Conservation (phyloP, 2,329 filamentous ascomycete species). For the Teratosphaeria destructans region DNA sequence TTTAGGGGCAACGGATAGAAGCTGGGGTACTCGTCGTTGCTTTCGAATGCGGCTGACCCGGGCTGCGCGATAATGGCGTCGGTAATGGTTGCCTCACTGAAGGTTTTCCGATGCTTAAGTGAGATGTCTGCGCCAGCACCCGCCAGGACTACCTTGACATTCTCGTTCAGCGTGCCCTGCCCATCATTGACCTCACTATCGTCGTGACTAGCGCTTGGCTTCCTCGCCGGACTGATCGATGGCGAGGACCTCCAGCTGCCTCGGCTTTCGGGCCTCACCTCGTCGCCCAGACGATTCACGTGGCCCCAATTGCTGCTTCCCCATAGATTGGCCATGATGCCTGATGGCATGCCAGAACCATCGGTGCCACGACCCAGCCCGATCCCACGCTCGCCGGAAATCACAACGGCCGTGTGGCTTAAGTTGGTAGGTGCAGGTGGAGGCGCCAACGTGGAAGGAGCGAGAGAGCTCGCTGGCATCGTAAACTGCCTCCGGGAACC, state of each 20-base stretch:
- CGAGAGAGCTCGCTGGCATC: slow-evolving; percentile 54
- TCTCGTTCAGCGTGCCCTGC: not conserved
- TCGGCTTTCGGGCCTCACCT: slow-evolving; percentile 21
- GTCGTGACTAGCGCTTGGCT: slow-evolving; percentile 1
- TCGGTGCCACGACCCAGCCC: slow-evolving; percentile 47
- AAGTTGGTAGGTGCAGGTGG: slow-evolving; percentile 76
- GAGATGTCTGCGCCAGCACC: not conserved
- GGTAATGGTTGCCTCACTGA: slow-evolving; percentile 14
- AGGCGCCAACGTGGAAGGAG: slow-evolving; percentile 71
- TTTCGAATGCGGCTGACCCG: slow-evolving; percentile 1
- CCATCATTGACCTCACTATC: slow-evolving; percentile 9
- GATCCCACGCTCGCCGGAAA: slow-evolving; percentile 66
- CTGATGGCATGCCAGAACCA: slow-evolving; percentile 65
- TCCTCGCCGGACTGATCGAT: not conserved
- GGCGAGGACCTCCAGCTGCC: not conserved
- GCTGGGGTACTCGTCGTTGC: slow-evolving; percentile 51
- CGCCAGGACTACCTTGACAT: not conserved
- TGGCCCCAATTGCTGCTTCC: slow-evolving; percentile 75
- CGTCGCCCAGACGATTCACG: slow-evolving; percentile 50
- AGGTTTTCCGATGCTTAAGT: slow-evolving; percentile 20
- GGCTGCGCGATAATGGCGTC: not conserved
- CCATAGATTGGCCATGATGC: slow-evolving; percentile 88
- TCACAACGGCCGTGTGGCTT: slow-evolving; percentile 73
- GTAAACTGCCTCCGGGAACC: slow-evolving; percentile 20
- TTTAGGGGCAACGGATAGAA: slow-evolving; percentile 64